Conservation (phyloP, 2,329 filamentous ascomycete species). For the Dryadomyces quercivorus region DNA sequence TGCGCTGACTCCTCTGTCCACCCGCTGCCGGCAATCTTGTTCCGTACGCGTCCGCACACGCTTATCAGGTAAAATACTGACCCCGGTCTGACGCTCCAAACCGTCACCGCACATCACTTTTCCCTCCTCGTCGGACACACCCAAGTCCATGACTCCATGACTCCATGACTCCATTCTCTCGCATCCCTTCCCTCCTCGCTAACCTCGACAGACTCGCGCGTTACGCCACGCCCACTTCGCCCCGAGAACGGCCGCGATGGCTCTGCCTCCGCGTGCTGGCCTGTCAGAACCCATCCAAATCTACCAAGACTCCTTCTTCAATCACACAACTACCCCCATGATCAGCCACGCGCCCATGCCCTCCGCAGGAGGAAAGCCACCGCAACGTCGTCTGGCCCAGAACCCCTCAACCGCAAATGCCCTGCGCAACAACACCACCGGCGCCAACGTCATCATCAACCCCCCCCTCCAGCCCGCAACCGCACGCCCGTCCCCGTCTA, state of each 20-base stretch:
- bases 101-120: too few relatives aligned
- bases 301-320: constrained; percentile 38
- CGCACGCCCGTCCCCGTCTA: constrained; percentile 56
- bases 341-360: constrained; percentile 47
- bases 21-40: too few relatives aligned
- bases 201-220: neutral
- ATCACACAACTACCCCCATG: constrained; percentile 29
- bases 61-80: too few relatives aligned
- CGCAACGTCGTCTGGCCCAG: constrained; percentile 29
- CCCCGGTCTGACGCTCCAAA: too few relatives aligned
- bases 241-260: constrained; percentile 32
- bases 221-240: neutral
- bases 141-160: too few relatives aligned
- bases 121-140: too few relatives aligned
- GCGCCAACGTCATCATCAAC: constrained; percentile 55
- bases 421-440: constrained; percentile 42
- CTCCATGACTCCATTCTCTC: too few relatives aligned
- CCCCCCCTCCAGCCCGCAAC: constrained; percentile 38
- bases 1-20: neutral
- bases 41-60: too few relatives aligned
- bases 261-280: constrained; percentile 36
- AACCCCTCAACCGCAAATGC: constrained; percentile 27
- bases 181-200: neutral
- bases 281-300: constrained; percentile 37
- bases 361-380: constrained; percentile 29